Evolutionary conservation across 2,329 filamentous ascomycete genomes (phyloP), one percentile per base, ranked within the genome.

Genomic region (Ceratocystis cacaofunesta): DNA sequence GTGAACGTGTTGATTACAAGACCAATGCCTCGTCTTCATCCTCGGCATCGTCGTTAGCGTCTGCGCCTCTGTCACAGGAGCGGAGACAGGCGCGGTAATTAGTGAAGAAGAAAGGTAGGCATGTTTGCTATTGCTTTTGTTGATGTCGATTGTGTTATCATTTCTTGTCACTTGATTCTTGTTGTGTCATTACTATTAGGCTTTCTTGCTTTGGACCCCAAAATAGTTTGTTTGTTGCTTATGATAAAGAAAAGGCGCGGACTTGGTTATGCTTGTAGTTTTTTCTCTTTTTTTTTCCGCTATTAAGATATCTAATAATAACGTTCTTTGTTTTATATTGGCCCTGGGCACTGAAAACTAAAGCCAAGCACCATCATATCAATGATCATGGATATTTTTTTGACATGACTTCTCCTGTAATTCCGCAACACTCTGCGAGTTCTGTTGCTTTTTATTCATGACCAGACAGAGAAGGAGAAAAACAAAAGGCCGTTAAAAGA

Each of bases 1-100:
- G 19, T n/a, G 10, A 41, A 15, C 58, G 32, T 19, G 4, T 43
- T 50, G 22, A 41, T 41, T 67, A 64, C 55, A 58, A 46, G 15
- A 66, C 60, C 2, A 66, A 32, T 36, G 36, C 2, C 32, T 30
- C 61, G 19, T 41, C 32, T 30, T 44, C 65, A 32, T 62, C 64
- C 17, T 55, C 48, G 30, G 28, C 43, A 10, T 46, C 60, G 57
- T 57, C 46, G 19, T 64, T 50, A 19, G n/a, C 19, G 46, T 58
- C 48, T 22, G 32, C 8, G 25, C 25, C 25, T 28, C 12, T 58
- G 28, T 36, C 15, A n/a, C 28, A 36, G n/a, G 28, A 5, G 55
- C 28, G 7, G 28, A 30, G 55, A 58, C 17, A 58, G 28, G 30
- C 43, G 5, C 30, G 8, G 30, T 58, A 30, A 22, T 12, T 25